These are phyloP conservation scores for Pyrenochaeta sp. DNA, from an alignment of 2,329 filamentous ascomycete species.

Conservation along the genomic window DNA sequence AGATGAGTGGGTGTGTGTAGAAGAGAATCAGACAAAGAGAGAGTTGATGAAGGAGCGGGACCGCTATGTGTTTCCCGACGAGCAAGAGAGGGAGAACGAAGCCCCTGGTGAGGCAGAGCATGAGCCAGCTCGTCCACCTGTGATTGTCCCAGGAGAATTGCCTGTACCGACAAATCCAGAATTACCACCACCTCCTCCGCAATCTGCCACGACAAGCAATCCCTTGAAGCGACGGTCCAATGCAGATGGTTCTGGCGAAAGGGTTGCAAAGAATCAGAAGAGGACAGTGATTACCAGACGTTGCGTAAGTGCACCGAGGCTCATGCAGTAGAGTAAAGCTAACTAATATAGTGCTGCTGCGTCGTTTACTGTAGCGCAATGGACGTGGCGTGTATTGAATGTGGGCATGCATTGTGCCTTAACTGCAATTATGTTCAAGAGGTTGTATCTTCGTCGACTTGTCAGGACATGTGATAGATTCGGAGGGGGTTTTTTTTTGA, in stretches of 20 bases:
- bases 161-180: too few relatives aligned
- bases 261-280: not conserved
- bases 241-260: too few relatives aligned
- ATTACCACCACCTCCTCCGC: too few relatives aligned
- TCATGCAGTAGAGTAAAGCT: not conserved
- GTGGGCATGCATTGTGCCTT: conserved; percentile 10
- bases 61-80: conserved; percentile 25
- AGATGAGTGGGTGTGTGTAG: conserved; percentile 62
- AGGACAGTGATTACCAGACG: too few relatives aligned
- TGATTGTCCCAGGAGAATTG: not conserved
- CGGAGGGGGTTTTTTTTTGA: not conserved
- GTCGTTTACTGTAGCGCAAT: not conserved
- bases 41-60: conserved; percentile 29
- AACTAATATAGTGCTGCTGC: conserved; percentile 12
- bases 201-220: not conserved
- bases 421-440: conserved; percentile 3
- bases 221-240: too few relatives aligned
- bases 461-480: too few relatives aligned
- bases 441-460: too few relatives aligned
- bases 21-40: conserved; percentile 46
- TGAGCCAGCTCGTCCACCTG: not conserved
- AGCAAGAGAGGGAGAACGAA: conserved; percentile 12
- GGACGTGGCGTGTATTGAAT: conserved; percentile 10
- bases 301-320: conserved; percentile 6
- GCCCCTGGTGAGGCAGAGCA: conserved; percentile 8